phyloP scores from a whole-genome alignment of 345 rosid species.

The Geranium brycei region DNA sequence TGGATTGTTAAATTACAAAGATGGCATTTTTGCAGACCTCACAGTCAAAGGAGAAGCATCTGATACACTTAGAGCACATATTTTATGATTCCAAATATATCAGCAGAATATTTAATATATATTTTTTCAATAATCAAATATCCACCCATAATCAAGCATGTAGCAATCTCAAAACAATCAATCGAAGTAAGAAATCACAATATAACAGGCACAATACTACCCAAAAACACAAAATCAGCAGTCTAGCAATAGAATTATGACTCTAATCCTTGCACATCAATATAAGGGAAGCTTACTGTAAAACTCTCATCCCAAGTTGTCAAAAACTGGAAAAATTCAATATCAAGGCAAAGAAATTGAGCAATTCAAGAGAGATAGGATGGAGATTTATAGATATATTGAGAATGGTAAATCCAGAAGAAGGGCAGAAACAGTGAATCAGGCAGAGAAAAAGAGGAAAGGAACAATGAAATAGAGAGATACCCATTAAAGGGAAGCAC shows the following conservation, averaged over 20 bases:
- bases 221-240: not conserved
- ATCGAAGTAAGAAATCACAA: not conserved
- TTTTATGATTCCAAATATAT: not conserved
- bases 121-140: not conserved
- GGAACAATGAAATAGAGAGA: constrained; percentile 9
- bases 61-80: not conserved
- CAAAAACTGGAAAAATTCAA: not conserved
- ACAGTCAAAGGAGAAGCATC: not conserved
- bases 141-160: not conserved
- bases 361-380: not conserved
- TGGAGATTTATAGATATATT: too few species aligned
- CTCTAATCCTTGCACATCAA: not conserved
- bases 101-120: not conserved
- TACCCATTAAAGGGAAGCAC: constrained; percentile 6
- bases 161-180: not conserved
- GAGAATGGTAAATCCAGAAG: too few species aligned
- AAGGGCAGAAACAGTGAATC: too few species aligned
- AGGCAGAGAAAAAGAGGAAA: not conserved
- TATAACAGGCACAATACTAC: not conserved
- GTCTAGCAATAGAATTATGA: too few species aligned
- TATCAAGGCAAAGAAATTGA: not conserved
- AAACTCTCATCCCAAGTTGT: not conserved
- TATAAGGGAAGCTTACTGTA: not conserved
- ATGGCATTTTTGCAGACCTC: not conserved
- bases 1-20: not conserved